Conservation (phyloP, 768 basidiomycete species). For the Hysterangium stoloniferum region DNA sequence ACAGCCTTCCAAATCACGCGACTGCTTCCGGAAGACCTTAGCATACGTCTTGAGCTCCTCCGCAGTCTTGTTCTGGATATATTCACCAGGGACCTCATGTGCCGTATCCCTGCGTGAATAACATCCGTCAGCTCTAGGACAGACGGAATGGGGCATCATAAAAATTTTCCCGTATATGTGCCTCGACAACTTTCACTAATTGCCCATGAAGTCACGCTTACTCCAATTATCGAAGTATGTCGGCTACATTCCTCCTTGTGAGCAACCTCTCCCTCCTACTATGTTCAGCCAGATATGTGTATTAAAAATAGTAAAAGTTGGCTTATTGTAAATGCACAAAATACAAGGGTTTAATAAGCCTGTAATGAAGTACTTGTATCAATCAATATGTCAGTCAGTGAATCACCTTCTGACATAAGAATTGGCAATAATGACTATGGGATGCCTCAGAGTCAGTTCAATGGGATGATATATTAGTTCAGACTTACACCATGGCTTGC, state of each 20-base stretch:
- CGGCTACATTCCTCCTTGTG: conserved; percentile 71
- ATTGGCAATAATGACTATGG: conserved; percentile 88
- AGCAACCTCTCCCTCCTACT: conserved; percentile 79
- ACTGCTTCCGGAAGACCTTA: conserved; percentile 80
- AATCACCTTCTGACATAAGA: conserved; percentile 77
- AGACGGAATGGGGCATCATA: background rate
- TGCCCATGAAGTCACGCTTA: conserved; percentile 89
- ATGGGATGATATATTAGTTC: background rate
- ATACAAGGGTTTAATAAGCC: background rate
- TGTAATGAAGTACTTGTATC: background rate
- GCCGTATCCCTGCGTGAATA: conserved; percentile 46
- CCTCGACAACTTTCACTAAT: conserved; percentile 72
- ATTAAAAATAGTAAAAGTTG: background rate
- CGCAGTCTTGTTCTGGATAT: conserved; percentile 77
- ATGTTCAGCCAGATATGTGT: conserved; percentile 81
- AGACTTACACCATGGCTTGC: conserved; percentile 69
- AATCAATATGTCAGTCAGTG: conserved; percentile 51
- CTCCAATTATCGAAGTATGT: conserved; percentile 86
- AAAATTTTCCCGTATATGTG: conserved; percentile 67
- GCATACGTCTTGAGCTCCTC: conserved; percentile 77
- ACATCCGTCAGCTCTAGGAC: background rate
- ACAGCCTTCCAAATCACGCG: conserved; percentile 75
- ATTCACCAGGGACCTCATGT: conserved; percentile 62
- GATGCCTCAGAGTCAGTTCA: conserved; percentile 5
- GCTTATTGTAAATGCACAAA: no score